Evolutionary conservation across 148 eudicot species (phyloP).

Genomic region (Nyssa sinensis): DNA sequence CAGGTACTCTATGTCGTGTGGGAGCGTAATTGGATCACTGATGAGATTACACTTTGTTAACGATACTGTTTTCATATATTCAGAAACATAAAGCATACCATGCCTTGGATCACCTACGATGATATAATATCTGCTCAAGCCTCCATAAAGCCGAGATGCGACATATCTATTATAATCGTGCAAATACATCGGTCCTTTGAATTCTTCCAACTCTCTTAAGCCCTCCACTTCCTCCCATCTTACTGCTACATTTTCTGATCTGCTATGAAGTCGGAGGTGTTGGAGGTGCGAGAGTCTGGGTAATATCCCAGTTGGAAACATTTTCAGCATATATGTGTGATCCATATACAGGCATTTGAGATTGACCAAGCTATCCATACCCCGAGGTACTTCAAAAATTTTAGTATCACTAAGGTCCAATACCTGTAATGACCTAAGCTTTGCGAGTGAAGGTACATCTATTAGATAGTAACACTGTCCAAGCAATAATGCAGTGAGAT

Average conservation of each 20-base stretch:
- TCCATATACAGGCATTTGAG: slow-evolving; percentile 9
- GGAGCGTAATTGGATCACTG: too few relatives aligned
- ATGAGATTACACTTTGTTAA: not conserved
- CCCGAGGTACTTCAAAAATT: slow-evolving; percentile 14
- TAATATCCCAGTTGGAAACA: too few relatives aligned
- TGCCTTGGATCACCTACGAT: too few relatives aligned
- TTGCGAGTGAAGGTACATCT: too few relatives aligned
- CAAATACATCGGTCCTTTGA: slow-evolving; percentile 7
- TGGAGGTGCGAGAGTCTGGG: too few relatives aligned
- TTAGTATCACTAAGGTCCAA: slow-evolving; percentile 3
- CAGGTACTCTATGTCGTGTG: too few relatives aligned
- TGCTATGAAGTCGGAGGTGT: too few relatives aligned
- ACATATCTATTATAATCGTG: slow-evolving; percentile 10
- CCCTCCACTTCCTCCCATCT: too few relatives aligned
- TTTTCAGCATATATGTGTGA: not conserved
- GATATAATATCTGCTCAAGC: slow-evolving; percentile 3
- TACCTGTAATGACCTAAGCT: too few relatives aligned
- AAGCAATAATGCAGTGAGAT: slow-evolving; percentile 13
- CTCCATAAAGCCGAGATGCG: slow-evolving; percentile 1
- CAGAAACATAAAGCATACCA: too few relatives aligned
- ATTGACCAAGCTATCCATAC: slow-evolving; percentile 11
- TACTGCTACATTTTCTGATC: too few relatives aligned
- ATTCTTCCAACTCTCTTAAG: slow-evolving; percentile 18
- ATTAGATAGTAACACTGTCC: slow-evolving; percentile 10
- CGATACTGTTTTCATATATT: not conserved